Evolutionary conservation across 2,329 filamentous ascomycete species (phyloP), one percentile per base, ranked within the genome.

Genomic region (Dryadomyces quercus-mongolicae): DNA sequence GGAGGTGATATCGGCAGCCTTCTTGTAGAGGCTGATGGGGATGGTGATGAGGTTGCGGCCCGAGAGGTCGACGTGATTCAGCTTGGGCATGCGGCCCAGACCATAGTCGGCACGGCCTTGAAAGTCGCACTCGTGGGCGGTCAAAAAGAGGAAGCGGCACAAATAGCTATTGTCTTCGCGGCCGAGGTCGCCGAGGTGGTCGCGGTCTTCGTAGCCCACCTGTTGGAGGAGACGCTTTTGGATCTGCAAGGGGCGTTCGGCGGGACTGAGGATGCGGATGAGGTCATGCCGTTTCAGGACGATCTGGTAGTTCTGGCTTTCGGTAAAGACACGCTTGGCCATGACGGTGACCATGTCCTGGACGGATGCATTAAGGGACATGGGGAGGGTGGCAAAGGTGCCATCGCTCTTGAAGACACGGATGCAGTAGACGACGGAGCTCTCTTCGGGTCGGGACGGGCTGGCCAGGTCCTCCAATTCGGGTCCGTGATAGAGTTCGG

Each of bases 81-180:
- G 90, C 65, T 95, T 96, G 62, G 91, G 85, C 67, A 86, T 81
- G 64, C 89, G 90, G 64, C 80, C 83, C 59, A 94, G 82, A 25
- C 85, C 86, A 51, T 90, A 80, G 63, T 97, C 92, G 59, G 87
- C 74, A 57, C 78, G 82, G 46, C 84, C 77, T 58, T 85, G 82
- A 63, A 80, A 91, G 50, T 91, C 89, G 66, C 84, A 91, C 67
- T 95, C 86, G 63, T 92, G 88, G 20, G 87, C 85, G 16, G 92
- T 91, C 56, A 96, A 74, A 68, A 98, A 98, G 56, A 93, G 89
- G 71, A 98, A 97, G 6, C 93, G 87, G 65, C 91, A 95, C 13
- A 98, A 78, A 62, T 97, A 98, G 66, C 91, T 94, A 68, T 97
- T 95, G 72, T 98, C 93, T 68, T 98, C 93, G 55, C 93, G 83